Conservation (phyloP, 163 green algal genomes). For the Picocystis sp. region DNA sequence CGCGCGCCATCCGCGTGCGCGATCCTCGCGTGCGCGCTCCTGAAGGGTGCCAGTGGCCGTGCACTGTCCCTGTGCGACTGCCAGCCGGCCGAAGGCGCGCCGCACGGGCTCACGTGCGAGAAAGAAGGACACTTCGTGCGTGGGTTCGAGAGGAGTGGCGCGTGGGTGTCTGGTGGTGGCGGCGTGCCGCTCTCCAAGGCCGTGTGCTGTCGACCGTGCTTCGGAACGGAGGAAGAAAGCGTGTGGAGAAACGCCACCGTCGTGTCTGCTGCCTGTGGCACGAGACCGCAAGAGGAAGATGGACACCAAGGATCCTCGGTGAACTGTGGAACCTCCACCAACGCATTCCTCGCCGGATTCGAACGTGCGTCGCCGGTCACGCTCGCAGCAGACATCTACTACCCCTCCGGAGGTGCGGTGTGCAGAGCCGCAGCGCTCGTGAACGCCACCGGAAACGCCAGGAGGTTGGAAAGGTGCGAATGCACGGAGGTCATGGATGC, state of each 20-base stretch:
- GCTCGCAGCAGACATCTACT: not conserved
- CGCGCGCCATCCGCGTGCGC: too few species aligned
- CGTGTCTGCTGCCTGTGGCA: not conserved
- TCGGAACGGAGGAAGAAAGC: conserved; percentile 9
- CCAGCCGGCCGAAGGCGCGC: conserved; percentile 29
- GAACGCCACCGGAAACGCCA: conserved; percentile 29
- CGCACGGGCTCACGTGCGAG: conserved; percentile 39
- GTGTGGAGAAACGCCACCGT: not conserved
- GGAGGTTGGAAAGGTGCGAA: conserved; percentile 44
- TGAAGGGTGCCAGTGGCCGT: not conserved
- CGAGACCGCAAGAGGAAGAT: not conserved
- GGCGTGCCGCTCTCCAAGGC: conserved; percentile 45
- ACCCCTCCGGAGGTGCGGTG: conserved; percentile 29
- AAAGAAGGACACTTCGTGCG: conserved; percentile 54
- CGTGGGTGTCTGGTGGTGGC: conserved; percentile 40
- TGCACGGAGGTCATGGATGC: conserved; percentile 22
- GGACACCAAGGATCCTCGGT: not conserved
- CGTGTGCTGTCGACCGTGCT: conserved; percentile 49
- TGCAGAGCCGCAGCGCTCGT: conserved; percentile 50
- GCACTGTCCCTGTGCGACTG: conserved; percentile 47
- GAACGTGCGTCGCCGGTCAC: not conserved
- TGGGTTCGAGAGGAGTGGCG: conserved; percentile 42
- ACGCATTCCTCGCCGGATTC: conserved; percentile 2
- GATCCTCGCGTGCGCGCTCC: too few species aligned
- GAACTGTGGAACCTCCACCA: not conserved